Evolutionary conservation across 176 grass and related monocot species (phyloP).

Genomic region (Carex cristatella): DNA sequence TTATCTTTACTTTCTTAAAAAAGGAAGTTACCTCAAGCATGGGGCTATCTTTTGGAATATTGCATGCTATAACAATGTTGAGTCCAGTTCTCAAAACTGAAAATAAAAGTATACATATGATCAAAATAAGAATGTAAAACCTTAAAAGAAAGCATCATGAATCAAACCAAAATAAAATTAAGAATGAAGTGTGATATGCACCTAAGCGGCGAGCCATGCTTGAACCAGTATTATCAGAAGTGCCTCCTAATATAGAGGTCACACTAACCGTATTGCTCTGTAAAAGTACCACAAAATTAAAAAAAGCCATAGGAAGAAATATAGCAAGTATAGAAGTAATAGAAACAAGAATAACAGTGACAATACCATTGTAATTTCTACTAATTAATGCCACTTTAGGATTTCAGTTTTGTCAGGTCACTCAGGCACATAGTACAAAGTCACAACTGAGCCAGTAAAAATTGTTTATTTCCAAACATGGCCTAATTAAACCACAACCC

Average conservation of each 20-base stretch:
- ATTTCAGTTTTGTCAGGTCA: not conserved
- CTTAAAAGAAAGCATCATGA: slow-evolving; percentile 1
- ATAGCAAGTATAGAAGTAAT: not conserved
- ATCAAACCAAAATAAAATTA: not conserved
- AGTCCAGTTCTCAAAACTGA: slow-evolving; percentile 77
- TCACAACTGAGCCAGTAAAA: not conserved
- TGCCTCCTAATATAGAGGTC: slow-evolving; percentile 75
- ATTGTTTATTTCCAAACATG: no score
- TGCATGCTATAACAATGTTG: slow-evolving; percentile 72
- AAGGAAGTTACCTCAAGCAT: slow-evolving; percentile 58
- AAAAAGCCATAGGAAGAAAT: not conserved
- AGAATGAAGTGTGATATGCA: slow-evolving; percentile 8
- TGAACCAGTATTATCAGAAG: slow-evolving; percentile 77
- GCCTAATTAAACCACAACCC: no score
- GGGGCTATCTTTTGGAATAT: slow-evolving; percentile 81
- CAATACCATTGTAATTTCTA: not conserved
- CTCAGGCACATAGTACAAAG: not conserved
- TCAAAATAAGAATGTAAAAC: slow-evolving; percentile 17
- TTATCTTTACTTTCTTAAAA: not conserved
- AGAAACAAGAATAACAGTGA: no score
- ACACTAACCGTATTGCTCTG: slow-evolving; percentile 57
- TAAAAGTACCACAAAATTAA: not conserved
- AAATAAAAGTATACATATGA: slow-evolving; percentile 16
- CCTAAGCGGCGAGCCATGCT: slow-evolving; percentile 76
- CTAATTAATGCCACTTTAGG: not conserved